Conservation (phyloP, 1,284 basidiomycete species). For the Ceratobasidium sp. region DNA sequence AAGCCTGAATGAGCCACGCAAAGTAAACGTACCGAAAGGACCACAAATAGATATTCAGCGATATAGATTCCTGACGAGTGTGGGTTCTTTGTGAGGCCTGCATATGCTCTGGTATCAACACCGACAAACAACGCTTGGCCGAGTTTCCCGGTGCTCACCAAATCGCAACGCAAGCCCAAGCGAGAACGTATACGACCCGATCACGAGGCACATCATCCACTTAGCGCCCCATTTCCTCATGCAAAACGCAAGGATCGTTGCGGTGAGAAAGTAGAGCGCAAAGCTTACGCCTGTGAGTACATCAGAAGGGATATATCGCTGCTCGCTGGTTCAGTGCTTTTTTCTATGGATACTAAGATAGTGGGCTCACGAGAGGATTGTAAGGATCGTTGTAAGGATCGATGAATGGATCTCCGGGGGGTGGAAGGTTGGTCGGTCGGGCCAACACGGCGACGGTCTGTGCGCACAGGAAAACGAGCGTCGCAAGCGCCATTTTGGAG, state of each 20-base stretch:
- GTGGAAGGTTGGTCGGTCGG: constrained; percentile 25
- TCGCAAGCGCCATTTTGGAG: constrained; percentile 2
- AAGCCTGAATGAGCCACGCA: not conserved
- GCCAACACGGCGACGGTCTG: constrained; percentile 16
- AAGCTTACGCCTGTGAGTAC: constrained; percentile 69
- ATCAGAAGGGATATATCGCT: constrained; percentile 70
- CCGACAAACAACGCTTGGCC: constrained; percentile 61
- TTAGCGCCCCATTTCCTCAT: constrained; percentile 66
- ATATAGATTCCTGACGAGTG: constrained; percentile 65
- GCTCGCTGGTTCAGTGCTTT: not conserved
- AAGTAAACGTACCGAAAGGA: constrained; percentile 66
- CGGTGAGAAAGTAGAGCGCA: constrained; percentile 65
- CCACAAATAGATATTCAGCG: constrained; percentile 71
- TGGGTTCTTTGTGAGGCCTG: constrained; percentile 47
- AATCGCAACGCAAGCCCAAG: constrained; percentile 67
- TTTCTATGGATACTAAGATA: too few species aligned
- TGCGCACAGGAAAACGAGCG: constrained; percentile 23
- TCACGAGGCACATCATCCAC: constrained; percentile 75
- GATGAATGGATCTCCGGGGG: constrained; percentile 60
- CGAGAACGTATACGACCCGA: constrained; percentile 68
- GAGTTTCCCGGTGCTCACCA: constrained; percentile 58
- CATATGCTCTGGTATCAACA: not conserved
- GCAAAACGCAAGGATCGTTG: constrained; percentile 65
- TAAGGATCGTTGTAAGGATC: constrained; percentile 68
- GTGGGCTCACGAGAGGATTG: constrained; percentile 61